Evolutionary conservation across 169 alveolate genomes (phyloP).

Genomic region (Plasmodium yoelii): DNA sequence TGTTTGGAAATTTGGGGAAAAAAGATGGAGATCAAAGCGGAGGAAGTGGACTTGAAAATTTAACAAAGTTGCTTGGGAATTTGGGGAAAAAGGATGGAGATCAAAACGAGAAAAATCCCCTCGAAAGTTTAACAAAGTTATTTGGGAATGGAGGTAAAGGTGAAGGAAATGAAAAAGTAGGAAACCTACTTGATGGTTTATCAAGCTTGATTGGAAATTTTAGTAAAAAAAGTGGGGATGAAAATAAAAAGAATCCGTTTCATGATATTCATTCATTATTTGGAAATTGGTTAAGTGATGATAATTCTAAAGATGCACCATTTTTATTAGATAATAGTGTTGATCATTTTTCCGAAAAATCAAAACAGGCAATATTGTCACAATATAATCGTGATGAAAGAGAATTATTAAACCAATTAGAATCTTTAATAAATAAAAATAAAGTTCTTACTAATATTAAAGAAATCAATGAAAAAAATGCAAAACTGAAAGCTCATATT

Average conservation of each 20-base stretch:
- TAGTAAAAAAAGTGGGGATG: neutral
- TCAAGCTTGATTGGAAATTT: neutral
- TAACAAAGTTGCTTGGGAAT: conserved; percentile 15
- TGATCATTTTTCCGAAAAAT: conserved; percentile 1
- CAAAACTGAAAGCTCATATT: conserved; percentile 18
- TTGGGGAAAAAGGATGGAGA: conserved; percentile 5
- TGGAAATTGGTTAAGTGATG: conserved; percentile 20
- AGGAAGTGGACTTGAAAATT: neutral
- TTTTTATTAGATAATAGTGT: conserved; percentile 52
- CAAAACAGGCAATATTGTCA: conserved; percentile 21
- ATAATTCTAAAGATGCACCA: conserved; percentile 19
- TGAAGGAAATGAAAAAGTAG: conserved; percentile 7
- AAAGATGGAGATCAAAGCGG: conserved; percentile 1
- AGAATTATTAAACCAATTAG: conserved; percentile 18
- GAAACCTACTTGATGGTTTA: conserved; percentile 1
- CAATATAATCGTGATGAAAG: conserved; percentile 20
- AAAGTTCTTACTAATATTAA: conserved; percentile 13
- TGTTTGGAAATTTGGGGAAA: conserved; percentile 9
- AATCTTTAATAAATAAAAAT: conserved; percentile 39
- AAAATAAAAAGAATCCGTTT: conserved; percentile 12
- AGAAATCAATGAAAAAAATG: conserved; percentile 34
- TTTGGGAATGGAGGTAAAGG: neutral
- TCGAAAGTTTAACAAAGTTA: conserved; percentile 14
- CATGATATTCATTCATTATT: conserved; percentile 25
- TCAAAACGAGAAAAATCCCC: conserved; percentile 1